Evolutionary conservation across 495 filamentous ascomycete species (phyloP), one percentile per base, ranked within the genome.

Genomic region (Penicillium dipodomyicola): DNA sequence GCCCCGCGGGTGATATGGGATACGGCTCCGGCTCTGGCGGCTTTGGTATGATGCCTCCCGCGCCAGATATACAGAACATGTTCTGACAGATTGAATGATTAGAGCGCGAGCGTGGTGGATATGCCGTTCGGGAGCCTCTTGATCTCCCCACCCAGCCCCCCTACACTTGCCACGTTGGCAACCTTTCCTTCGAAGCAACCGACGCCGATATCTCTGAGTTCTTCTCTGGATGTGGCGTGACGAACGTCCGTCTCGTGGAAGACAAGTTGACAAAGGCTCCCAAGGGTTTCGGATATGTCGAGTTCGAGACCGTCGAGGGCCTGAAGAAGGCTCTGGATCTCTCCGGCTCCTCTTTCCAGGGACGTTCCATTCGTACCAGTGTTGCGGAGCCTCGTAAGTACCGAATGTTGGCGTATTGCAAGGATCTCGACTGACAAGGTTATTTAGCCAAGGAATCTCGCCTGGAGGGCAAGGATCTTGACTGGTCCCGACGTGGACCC

Each of bases 261-360:
- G 94, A 98, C 73, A 93, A 91, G 68, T 77, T 95, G 71, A 89
- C 91, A 62, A 83, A 86, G 60, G 88, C 89, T 65, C 94, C 94
- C 45, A 98, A 98, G 80, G 94, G 94, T 40, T 98, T 98, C 67
- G 94, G 92, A 42, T 98, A 98, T 73, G 92, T 95, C 48, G 95
- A 97, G 67, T 98, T 97, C 66, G 86, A 80, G 54, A 87, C 86
- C 40, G 79, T 92, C 17, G 92, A 96, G 52, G 94, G 95, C 42
- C 77, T 98, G 64, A 92, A 96, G 78, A 88, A 90, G 62, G 95
- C 95, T 27, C 78, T 98, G 49, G 89, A 90, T 40, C 81, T 92
- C 53, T 89, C 87, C 59, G 88, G 89, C 46, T 77, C 81, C 23
- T 83, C 83, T 56, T 90, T 98, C 66, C 85, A 92, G 71, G 93